phyloP scores from a whole-genome alignment of 2,329 filamentous ascomycete species.

The Fusarium stilboides region DNA sequence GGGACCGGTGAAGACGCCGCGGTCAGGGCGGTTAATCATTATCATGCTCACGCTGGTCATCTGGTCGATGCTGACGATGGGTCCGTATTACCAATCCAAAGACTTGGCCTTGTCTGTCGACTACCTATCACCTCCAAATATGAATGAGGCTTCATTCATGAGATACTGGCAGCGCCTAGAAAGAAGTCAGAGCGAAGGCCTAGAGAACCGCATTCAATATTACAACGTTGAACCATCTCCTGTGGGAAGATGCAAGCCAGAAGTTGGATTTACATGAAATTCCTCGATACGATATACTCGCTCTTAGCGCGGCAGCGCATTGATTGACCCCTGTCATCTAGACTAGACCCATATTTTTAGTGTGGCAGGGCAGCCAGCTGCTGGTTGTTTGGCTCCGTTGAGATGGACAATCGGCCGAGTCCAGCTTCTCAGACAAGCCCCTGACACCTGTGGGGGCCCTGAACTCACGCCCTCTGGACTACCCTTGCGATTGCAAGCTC shows the following conservation, averaged over 20 bases:
- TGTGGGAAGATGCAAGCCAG: background rate
- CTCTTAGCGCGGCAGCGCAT: constrained; percentile 25
- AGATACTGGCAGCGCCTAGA: background rate
- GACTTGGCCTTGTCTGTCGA: background rate
- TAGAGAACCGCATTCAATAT: background rate
- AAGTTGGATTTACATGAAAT: background rate
- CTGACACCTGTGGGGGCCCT: constrained; percentile 20
- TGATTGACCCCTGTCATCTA: background rate
- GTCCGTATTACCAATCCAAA: constrained; percentile 9
- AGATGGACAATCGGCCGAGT: constrained; percentile 42
- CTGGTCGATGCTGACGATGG: constrained; percentile 2
- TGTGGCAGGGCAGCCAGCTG: constrained; percentile 10
- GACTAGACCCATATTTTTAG: constrained; percentile 11
- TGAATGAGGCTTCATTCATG: background rate
- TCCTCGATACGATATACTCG: constrained; percentile 6
- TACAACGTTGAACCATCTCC: too few relatives aligned
- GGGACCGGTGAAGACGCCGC: constrained; percentile 31
- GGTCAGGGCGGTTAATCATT: constrained; percentile 40
- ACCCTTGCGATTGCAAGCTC: constrained; percentile 22
- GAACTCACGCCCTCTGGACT: constrained; percentile 26
- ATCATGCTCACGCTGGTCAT: constrained; percentile 29
- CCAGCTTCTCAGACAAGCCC: constrained; percentile 16
- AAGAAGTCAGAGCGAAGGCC: background rate
- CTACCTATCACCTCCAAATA: background rate
- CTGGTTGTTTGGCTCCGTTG: constrained; percentile 15